These are phyloP conservation scores for Annulohypoxylon moriforme DNA, from an alignment of 495 filamentous ascomycete species.

Conservation along the genomic window DNA sequence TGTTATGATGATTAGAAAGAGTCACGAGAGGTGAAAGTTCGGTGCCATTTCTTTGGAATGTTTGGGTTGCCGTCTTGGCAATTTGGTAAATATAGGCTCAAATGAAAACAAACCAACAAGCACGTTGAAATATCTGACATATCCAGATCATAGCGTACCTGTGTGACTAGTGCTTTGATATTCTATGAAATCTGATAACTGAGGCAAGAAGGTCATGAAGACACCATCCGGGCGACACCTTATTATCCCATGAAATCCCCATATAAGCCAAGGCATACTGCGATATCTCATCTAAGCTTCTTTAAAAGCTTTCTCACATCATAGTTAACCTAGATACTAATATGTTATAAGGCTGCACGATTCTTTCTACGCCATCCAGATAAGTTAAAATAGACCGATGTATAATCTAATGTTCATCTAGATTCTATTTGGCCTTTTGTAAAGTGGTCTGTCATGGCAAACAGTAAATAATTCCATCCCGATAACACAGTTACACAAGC, in stretches of 20 bases:
- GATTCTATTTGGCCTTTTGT: too few relatives aligned
- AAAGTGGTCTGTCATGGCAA: too few relatives aligned
- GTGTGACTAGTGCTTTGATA: neutral
- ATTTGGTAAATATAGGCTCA: neutral
- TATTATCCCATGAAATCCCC: neutral
- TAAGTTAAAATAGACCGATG: too few relatives aligned
- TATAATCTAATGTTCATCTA: too few relatives aligned
- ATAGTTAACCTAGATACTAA: too few relatives aligned
- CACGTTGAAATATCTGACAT: neutral
- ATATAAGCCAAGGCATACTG: neutral
- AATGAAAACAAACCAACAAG: neutral
- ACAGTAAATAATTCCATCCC: too few relatives aligned
- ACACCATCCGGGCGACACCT: neutral
- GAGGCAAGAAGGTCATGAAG: neutral
- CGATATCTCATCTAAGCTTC: too few relatives aligned
- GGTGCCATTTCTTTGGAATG: neutral
- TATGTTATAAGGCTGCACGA: too few relatives aligned
- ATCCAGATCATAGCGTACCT: neutral
- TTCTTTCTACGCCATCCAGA: too few relatives aligned
- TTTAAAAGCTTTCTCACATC: neutral
- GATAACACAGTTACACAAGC: too few relatives aligned
- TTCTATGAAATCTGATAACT: neutral
- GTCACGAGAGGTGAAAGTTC: neutral
- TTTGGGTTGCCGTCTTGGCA: neutral
- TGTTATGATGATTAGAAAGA: neutral